These are phyloP conservation scores for Cercospora citrullina DNA, from an alignment of 2,329 filamentous ascomycete species.

Conservation along the genomic window DNA sequence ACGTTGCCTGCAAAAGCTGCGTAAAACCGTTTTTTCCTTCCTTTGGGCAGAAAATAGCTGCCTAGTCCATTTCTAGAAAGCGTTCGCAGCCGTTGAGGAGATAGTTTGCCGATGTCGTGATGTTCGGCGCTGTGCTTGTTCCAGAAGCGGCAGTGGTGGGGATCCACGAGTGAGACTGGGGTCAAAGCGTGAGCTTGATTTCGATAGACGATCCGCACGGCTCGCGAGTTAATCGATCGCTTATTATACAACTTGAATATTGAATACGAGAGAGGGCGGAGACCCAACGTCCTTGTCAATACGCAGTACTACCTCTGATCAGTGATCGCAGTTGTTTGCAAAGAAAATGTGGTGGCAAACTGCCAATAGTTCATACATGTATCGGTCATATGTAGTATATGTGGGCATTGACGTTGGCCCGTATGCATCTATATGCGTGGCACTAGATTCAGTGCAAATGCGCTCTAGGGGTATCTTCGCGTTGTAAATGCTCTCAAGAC, in stretches of 20 bases:
- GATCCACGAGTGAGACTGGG: background rate
- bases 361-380: background rate
- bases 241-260: background rate
- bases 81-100: constrained; percentile 6
- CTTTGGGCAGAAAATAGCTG: background rate
- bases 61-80: background rate
- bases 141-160: constrained; percentile 6
- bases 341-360: background rate
- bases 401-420: background rate
- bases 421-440: background rate
- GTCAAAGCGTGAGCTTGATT: constrained; percentile 6
- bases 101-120: background rate
- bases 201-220: background rate
- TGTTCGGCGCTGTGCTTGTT: background rate
- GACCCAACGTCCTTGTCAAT: background rate
- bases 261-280: background rate
- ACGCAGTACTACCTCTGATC: background rate
- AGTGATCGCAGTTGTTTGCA: background rate
- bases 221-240: constrained; percentile 1
- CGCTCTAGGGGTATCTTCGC: constrained; percentile 6
- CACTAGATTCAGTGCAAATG: background rate
- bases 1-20: no score
- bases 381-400: background rate
- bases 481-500: background rate
- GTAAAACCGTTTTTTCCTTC: background rate